Conservation (phyloP, 2,329 filamentous ascomycete species). For the Apiospora malaysiana region DNA sequence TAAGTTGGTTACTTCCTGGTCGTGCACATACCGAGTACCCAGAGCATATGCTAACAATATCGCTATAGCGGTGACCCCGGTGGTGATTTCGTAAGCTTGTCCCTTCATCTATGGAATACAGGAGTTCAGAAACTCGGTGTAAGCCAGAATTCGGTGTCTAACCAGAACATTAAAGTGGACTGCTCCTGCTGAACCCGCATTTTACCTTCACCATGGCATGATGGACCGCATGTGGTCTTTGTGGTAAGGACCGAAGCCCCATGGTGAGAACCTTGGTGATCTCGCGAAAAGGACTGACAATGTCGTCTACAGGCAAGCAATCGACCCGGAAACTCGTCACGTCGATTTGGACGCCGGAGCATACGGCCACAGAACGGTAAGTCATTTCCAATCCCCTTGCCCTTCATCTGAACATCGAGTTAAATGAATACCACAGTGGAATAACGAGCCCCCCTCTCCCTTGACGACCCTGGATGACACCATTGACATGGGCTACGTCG, state of each 20-base stretch:
- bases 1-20: too few relatives aligned
- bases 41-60: background rate
- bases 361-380: slow-evolving; percentile 3
- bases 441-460: background rate
- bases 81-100: background rate
- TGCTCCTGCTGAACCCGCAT: background rate
- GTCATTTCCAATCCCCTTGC: too few relatives aligned
- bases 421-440: background rate
- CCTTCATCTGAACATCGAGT: background rate
- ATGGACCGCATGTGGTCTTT: slow-evolving; percentile 1
- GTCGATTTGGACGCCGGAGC: background rate
- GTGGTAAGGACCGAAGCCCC: background rate
- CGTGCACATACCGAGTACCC: too few relatives aligned
- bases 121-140: too few relatives aligned
- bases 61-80: background rate
- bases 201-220: background rate
- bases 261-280: background rate
- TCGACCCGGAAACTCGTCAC: background rate
- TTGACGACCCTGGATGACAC: background rate
- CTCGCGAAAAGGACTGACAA: background rate
- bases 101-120: background rate
- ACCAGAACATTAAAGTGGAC: background rate
- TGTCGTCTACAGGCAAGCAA: background rate
- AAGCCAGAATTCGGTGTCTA: too few relatives aligned
- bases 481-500: slow-evolving; percentile 5